Evolutionary conservation across 768 basidiomycete species (phyloP), one percentile per base, ranked within the genome.

Genomic region (Heimioporus sp.): DNA sequence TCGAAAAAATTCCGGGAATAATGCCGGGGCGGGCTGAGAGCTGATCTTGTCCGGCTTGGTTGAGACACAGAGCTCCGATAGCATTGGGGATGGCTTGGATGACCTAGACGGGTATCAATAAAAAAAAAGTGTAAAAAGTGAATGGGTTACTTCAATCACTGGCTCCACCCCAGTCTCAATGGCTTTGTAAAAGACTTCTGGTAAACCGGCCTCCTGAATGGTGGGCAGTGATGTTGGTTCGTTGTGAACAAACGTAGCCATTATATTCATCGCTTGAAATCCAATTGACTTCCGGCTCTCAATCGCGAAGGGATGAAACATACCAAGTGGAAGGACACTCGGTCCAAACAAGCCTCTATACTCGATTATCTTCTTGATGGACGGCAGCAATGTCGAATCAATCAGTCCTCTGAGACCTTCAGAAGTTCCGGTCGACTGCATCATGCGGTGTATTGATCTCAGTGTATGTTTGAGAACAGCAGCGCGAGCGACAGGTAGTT

Each of bases 181-280:
- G 4, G 88, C 81, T 51, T 80, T 79, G 71, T 94, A 98, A 62
- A 99, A 92, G 0, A 84, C 80, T 61, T 93, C 90, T 1, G 97
- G 97, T 4, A 99, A 70, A 6, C 87, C 84, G 24, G 85, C 80
- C 69, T 99, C 97, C 70, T 99, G 97, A 19, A 99, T 88, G 48
- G 96, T 86, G 2, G 83, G 75, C 51, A 99, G 73, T 15, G 92
- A 97, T 0, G 95, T 98, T 8, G 97, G 97, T 68, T 99, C 97
- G 58, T 98, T 99, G 75, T 99, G 96, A 10, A 98, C 86, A 70
- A 98, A 98, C 0, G 93, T 93, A 13, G 93, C 85, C 86, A 97
- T 92, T 63, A 94, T 87, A 66, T 95, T 93, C 75, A 95, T 91
- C 5, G 91, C 93, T 60, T 48, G 31, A 10, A 48, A 19, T 7